Base-by-base conservation (phyloP, 2,329 filamentous ascomycete genomes). In the Calonectria henricotiae region DNA sequence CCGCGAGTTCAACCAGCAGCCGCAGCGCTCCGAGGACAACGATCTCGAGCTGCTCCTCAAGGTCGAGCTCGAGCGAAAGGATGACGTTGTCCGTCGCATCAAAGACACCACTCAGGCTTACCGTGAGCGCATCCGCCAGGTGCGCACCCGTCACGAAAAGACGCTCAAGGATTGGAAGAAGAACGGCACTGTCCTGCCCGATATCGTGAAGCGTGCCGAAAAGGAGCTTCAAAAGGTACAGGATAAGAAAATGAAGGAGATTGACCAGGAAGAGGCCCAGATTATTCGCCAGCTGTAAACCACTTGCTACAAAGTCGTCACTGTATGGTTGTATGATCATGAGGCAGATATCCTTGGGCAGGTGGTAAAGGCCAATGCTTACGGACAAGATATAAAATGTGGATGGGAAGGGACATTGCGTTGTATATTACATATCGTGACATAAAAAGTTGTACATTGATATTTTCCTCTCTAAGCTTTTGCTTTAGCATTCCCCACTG, bases 1-100 rank as follows among this genome's bases (percentile, higher is more conserved):
- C 76, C 76, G 79, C n/a, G 84, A 87, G 74, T 89, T 88, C 81
- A 90, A 90, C 83, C 88, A 90, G 84, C 88, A 89, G 84, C 88
- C 88, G 55, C 89, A 90, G 85, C 83, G 83, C 23, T 85, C 84
- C 78, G 83, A 86, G 54, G 88, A 90, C 79, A 90, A 90, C 80
- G 87, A 89, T 80, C 85, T 90, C 25, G 88, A 90, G 83, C 85
- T 90, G 68, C 76, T 87, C 32, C 83, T 90, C 71, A 85, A 84
- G 76, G 80, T 89, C 65, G 88, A 90, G 83, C 80, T 84, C 35
- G 87, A 88, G 82, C 80, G 81, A 73, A 83, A 81, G 65, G 88
- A 88, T 32, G 87, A 86, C 65, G 77, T 86, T 43, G 78, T 79
- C 58, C 79, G 79, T 68, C 79, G 85, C 39, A 81, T 85, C 58